Conservation (phyloP, 2,329 filamentous ascomycete species). For the Penicillium sp. region DNA sequence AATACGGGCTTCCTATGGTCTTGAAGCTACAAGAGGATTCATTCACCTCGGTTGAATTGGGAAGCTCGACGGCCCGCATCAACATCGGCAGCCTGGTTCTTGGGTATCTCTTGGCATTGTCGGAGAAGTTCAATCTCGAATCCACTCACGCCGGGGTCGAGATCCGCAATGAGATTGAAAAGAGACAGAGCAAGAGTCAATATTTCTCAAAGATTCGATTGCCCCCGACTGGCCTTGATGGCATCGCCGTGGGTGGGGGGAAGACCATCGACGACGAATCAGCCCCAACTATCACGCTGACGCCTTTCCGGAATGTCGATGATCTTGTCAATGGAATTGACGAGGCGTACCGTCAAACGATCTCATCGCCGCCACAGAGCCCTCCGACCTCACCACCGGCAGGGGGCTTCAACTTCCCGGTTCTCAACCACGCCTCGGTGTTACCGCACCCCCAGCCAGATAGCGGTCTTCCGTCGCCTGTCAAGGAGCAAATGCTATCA, state of each 20-base stretch:
- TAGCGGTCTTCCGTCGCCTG: constrained; percentile 65
- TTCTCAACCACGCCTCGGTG: constrained; percentile 56
- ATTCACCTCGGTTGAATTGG: constrained; percentile 32
- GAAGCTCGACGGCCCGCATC: constrained; percentile 68
- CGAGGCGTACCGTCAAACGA: constrained; percentile 67
- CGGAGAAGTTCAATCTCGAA: constrained; percentile 77
- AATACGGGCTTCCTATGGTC: constrained; percentile 84
- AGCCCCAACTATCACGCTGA: constrained; percentile 57
- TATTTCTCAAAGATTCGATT: constrained; percentile 78
- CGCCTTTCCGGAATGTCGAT: constrained; percentile 75
- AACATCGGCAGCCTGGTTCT: constrained; percentile 83
- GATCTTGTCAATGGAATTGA: constrained; percentile 76
- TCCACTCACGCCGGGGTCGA: constrained; percentile 69
- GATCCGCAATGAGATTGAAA: constrained; percentile 75
- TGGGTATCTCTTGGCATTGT: constrained; percentile 83
- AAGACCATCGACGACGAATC: constrained; percentile 37
- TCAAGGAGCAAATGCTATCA: constrained; percentile 75
- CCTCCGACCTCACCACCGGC: constrained; percentile 69
- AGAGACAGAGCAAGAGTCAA: constrained; percentile 72
- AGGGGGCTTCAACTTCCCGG: constrained; percentile 65
- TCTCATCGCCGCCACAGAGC: constrained; percentile 68
- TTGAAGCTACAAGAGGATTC: constrained; percentile 87
- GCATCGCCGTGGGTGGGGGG: constrained; percentile 60
- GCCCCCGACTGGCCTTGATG: constrained; percentile 68
- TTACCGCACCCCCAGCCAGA: constrained; percentile 42